Percentiles rank a stretch among this genome's conserved stretches.
phyloP scores from a whole-genome alignment of 306 rosid genomes.

The Prunus campanulata region DNA sequence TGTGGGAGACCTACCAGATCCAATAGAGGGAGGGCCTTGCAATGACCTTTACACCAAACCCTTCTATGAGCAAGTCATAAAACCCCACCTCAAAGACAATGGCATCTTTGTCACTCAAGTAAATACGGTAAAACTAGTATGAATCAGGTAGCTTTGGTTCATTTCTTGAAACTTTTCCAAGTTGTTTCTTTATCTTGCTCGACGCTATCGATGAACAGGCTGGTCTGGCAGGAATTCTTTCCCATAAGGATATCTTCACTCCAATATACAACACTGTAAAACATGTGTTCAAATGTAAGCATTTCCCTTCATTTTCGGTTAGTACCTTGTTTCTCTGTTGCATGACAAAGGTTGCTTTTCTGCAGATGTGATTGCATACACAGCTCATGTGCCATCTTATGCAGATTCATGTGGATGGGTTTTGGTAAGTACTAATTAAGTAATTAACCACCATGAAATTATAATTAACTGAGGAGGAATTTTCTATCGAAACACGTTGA shows the following conservation, averaged over 20 bases:
- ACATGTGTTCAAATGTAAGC: conserved; percentile 29
- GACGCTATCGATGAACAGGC: conserved; percentile 6
- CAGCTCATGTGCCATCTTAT: conserved; percentile 40
- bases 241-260: conserved; percentile 32
- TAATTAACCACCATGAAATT: background rate
- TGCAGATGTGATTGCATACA: conserved; percentile 36
- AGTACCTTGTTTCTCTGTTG: too few relatives aligned
- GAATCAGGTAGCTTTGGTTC: too few relatives aligned
- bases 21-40: conserved; percentile 41
- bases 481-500: background rate
- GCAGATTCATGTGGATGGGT: conserved; percentile 43
- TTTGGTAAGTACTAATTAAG: conserved; percentile 20
- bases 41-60: conserved; percentile 30
- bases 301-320: background rate
- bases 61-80: conserved; percentile 27
- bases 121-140: background rate
- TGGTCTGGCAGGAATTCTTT: conserved; percentile 35
- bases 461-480: too few relatives aligned
- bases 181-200: background rate
- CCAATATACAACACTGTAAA: conserved; percentile 33
- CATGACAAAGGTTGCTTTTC: background rate
- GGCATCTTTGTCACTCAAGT: conserved; percentile 42
- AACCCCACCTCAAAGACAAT: conserved; percentile 30
- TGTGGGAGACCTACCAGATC: conserved; percentile 33
- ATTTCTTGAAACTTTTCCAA: background rate